Evolutionary conservation across 306 rosid species (phyloP), one percentile per base, ranked within the genome.

Genomic region (Castanea mollissima): DNA sequence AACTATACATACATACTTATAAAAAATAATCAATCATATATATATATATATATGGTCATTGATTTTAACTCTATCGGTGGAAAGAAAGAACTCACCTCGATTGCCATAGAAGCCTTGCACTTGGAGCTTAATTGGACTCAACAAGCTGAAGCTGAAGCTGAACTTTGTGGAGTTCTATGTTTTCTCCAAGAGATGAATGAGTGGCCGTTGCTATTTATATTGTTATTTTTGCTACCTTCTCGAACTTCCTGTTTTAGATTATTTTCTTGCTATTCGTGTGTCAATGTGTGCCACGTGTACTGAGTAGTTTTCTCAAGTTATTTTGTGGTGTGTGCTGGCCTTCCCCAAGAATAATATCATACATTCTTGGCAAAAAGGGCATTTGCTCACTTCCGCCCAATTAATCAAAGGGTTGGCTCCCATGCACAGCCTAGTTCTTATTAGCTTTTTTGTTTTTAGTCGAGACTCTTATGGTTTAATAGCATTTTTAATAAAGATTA

Each of bases 71-170:
- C 25, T 31, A 65, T 69, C 5, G 6, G 56, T 54, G 19, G 51
- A 57, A 57, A 57, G 35, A 32, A 31, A 44, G 16, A 79, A 81
- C 91, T 84, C 79, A 86, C 96, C 96, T 88, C 84, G 27, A 91
- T 85, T 34, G 90, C 93, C 96, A 86, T 88, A 80, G 87, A 5
- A 73, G 21, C 69, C 67, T 41, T 35, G 29, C 65, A 38, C 46
- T 38, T 38, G 46, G 18, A 57, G 35, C 58, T 60, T 29, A 9
- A 38, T 14, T 55, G 27, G 29, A 46, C 25, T 38, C n/a, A 52
- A 60, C 54, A 8, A 6, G 41, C 41, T 35, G 41, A 38, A 6
- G 44, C 44, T 38, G 44, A 67, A 7, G 25, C 12, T 35, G 71
- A 67, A 67, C 51, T 32, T 14, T 0, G 2, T 7, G 2, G 51